A percentile compares a stretch with the other conserved stretches of the same genome.
Conservation (phyloP, 1,139 yeast genomes). For the Tardiomyces digboiensis region DNA sequence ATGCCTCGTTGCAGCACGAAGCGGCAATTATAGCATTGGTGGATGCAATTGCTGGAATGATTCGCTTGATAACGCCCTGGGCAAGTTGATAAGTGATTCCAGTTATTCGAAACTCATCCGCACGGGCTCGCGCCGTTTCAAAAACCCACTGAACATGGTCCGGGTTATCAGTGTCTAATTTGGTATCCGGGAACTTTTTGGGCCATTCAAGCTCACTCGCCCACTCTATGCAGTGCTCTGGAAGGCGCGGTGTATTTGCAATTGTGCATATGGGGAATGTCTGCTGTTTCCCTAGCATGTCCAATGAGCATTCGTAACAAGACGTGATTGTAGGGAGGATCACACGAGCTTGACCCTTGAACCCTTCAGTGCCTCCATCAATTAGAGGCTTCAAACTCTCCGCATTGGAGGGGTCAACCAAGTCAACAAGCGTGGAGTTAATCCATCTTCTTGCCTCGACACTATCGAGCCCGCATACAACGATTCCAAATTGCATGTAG, state of each 20-base stretch:
- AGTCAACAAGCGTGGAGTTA: conserved; percentile 58
- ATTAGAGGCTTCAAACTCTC: conserved; percentile 65
- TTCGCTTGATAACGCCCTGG: conserved; percentile 83
- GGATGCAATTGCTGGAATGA: conserved; percentile 91
- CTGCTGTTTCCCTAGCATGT: conserved; percentile 57
- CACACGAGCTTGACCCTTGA: conserved; percentile 85
- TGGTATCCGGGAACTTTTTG: conserved; percentile 29
- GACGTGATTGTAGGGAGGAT: conserved; percentile 79
- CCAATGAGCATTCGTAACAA: conserved; percentile 89
- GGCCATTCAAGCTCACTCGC: conserved; percentile 78
- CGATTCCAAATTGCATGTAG: conserved; percentile 59
- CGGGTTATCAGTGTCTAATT: conserved; percentile 61
- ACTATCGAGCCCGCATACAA: conserved; percentile 84
- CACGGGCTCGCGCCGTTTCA: conserved; percentile 47
- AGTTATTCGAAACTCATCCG: conserved; percentile 49
- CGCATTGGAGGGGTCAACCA: conserved; percentile 44
- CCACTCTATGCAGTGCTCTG: conserved; percentile 96
- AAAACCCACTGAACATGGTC: conserved; percentile 63
- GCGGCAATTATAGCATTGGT: conserved; percentile 94
- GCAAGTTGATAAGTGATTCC: conserved; percentile 69
- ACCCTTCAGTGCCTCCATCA: conserved; percentile 97
- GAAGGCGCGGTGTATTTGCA: conserved; percentile 86
- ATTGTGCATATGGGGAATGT: conserved; percentile 91
- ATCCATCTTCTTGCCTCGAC: conserved; percentile 92
- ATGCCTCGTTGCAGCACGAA: conserved; percentile 79